phyloP scores from a whole-genome alignment of 805 yeast species.

The Lachancea meyersii region DNA sequence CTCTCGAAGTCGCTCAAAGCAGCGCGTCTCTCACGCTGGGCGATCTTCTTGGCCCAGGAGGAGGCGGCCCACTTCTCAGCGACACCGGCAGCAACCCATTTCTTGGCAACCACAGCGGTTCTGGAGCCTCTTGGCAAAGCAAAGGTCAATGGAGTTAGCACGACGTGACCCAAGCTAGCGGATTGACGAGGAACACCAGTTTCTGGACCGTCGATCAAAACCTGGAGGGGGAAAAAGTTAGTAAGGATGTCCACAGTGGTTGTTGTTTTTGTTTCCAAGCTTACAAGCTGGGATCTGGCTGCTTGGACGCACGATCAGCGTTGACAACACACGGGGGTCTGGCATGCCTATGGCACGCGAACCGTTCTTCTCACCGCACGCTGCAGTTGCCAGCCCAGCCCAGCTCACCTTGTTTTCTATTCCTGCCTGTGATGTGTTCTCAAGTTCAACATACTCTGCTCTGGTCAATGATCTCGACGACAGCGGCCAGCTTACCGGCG shows the following conservation, averaged over 20 bases:
- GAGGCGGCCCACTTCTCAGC: slow-evolving; percentile 88
- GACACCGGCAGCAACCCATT: slow-evolving; percentile 87
- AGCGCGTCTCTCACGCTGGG: slow-evolving; percentile 89
- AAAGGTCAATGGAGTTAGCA: slow-evolving; percentile 87
- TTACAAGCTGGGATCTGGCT: no score
- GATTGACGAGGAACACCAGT: slow-evolving; percentile 88
- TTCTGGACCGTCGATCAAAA: slow-evolving; percentile 94
- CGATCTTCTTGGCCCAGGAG: slow-evolving; percentile 97
- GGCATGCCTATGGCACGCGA: no score
- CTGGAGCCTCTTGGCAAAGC: slow-evolving; percentile 93
- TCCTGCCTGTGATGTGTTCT: not conserved
- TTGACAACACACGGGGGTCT: no score
- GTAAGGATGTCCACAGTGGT: slow-evolving; percentile 16
- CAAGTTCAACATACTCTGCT: slow-evolving; percentile 71
- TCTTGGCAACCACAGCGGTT: slow-evolving; percentile 78
- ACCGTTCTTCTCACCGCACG: not conserved
- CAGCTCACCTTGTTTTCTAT: not conserved
- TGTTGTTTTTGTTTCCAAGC: not conserved
- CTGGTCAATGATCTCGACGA: slow-evolving; percentile 98
- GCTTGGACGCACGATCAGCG: no score
- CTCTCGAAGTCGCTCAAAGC: slow-evolving; percentile 95
- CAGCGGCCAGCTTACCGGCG: slow-evolving; percentile 85
- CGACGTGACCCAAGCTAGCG: slow-evolving; percentile 76
- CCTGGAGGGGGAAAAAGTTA: slow-evolving; percentile 40
- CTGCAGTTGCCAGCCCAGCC: not conserved